Evolutionary conservation across 805 yeast genomes (phyloP), one percentile per base, ranked within the genome.

Genomic region (Pichia manshurica): DNA sequence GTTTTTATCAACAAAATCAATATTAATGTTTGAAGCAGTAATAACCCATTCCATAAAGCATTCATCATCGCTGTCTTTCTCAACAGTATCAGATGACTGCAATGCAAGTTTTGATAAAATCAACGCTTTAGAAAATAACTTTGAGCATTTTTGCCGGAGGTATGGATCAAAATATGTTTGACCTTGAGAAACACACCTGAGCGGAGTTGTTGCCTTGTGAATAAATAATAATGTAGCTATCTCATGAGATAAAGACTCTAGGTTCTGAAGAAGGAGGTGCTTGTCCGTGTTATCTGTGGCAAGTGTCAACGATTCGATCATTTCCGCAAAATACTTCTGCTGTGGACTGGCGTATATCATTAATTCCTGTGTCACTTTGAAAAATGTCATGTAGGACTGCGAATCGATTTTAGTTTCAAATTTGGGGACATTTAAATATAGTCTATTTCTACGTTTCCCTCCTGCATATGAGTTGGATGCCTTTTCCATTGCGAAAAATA

Each of bases 331-430:
- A 32, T 70, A 67, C 51, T 78, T 77, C 39, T 77, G 74, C 53
- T 75, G 73, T 5, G 96, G 95, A 54, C 87, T 96, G 5, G 78
- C 71, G 36, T 58, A 57, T 29, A 87, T 70, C 49, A 91, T 59
- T 39, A 90, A 66, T 46, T 83, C 81, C 56, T 78, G 71, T 0
- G 77, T 70, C 34, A 89, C 78, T 15, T 77, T 72, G 58, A 80
- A 85, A 13, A 87, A 63, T 0, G 88, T 72, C 53, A 72, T 72
- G 61, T 87, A 90, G 58, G 88, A 95, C 39, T 67, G 65, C 0
- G 96, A 83, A 46, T 88, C 88, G 45, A 88, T 77, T 5, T 79
- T 70, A 1, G 88, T 73, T 5, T 76, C 73, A 19, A 89, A 75
- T 40, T 77, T 71, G 3, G 96, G 95, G 42, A 87, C 71, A 56